Evolutionary conservation across 73 alveolate genomes (phyloP), one percentile per base, ranked within the genome.

Genomic region (Paraurostyla sp.): DNA sequence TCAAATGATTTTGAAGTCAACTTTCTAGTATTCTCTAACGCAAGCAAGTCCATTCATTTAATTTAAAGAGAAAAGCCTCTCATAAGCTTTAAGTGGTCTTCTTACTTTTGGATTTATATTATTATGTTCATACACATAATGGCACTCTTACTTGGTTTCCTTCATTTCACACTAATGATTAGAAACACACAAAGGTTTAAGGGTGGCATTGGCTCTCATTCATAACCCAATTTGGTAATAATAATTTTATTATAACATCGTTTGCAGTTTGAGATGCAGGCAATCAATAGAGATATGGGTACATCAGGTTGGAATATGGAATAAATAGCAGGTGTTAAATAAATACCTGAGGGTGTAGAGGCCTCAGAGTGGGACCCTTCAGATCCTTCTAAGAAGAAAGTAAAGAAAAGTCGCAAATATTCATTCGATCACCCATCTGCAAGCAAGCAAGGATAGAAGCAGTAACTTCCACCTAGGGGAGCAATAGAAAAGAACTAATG

Each of bases 81-180:
- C 6, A 23, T 69, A 4, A 18, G 65, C 27, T 33, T 82, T 30
- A 59, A 29, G 60, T 82, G 91, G 91, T 32, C 71, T 15, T 59
- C 84, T 30, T 59, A 82, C 71, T 82, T 82, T 59, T 82, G 91
- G 91, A 62, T 82, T 25, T 82, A 59, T 71, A 22, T 82, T n/a
- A 82, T 82, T 32, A 82, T 82, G 27, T 82, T 49, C 71, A 82
- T 62, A 29, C 83, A 82, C 41, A 32, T 46, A 20, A 83, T 69
- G 4, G 73, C 91, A 7, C 36, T 82, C 20, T 3, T 60, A 27
- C 69, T 57, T 3, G 91, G 91, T 0, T 9, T 82, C 54, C 30
- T 59, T 18, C 91, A 82, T 40, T 82, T 82, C 71, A 22, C 84
- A 4, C 22, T 69, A 36, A 33, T 38, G 16, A 4, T 33, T n/a